Conservation (phyloP, 2,329 filamentous ascomycete genomes). For the Ustulina deusta region DNA sequence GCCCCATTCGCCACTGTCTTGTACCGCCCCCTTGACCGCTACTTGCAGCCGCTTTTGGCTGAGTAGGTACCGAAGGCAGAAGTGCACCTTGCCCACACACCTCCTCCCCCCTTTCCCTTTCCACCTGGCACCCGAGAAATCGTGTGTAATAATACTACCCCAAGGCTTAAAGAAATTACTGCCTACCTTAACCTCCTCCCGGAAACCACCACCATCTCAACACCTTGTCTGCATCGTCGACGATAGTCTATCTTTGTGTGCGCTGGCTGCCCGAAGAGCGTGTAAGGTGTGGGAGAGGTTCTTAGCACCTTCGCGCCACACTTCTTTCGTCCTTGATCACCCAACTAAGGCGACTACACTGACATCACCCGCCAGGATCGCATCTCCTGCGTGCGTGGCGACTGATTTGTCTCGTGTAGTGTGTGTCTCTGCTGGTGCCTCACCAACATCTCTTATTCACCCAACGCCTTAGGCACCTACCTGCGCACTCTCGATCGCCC, state of each 20-base stretch:
- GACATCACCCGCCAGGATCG: constrained; percentile 35
- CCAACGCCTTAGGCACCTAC: constrained; percentile 1
- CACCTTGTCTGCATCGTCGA: constrained; percentile 22
- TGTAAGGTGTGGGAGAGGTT: constrained; percentile 18
- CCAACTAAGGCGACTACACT: constrained; percentile 20
- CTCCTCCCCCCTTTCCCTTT: constrained; percentile 33
- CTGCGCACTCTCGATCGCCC: constrained; percentile 11
- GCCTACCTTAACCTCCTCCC: constrained; percentile 19
- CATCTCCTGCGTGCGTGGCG: constrained; percentile 32
- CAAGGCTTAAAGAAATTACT: constrained; percentile 30
- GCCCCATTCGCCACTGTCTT: constrained; percentile 25
- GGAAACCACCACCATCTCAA: constrained; percentile 26
- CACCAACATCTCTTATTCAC: constrained; percentile 17
- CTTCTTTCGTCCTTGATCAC: constrained; percentile 19
- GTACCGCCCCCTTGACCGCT: constrained; percentile 41
- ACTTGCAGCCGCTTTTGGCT: constrained; percentile 33
- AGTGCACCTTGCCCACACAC: constrained; percentile 25
- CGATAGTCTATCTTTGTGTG: constrained; percentile 31
- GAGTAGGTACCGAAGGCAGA: neutral
- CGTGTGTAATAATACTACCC: constrained; percentile 34
- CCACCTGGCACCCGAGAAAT: constrained; percentile 13
- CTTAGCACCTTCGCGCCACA: constrained; percentile 25
- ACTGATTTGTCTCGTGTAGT: constrained; percentile 30
- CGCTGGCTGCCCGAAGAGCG: constrained; percentile 33
- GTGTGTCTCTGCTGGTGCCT: constrained; percentile 29